Conservation (phyloP, 176 grass and related monocot species). For the Oryza glaberrima region DNA sequence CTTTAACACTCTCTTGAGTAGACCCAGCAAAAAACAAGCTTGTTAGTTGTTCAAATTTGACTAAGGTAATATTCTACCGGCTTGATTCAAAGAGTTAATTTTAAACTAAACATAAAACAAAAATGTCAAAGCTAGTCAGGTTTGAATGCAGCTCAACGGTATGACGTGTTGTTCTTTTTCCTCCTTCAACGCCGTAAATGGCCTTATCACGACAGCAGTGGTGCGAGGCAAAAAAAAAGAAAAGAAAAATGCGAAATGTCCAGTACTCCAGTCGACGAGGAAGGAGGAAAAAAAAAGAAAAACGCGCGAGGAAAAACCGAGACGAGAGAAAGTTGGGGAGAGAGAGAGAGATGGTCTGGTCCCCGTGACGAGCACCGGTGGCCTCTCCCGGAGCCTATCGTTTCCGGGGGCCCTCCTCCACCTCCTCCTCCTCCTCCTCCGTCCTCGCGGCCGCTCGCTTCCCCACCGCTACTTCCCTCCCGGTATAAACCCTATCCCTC, state of each 20-base stretch:
- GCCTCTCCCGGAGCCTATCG: slow-evolving; percentile 51
- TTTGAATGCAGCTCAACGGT: neutral
- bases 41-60: neutral
- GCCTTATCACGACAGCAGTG: neutral
- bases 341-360: slow-evolving; percentile 29
- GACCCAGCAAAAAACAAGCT: neutral
- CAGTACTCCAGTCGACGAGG: too few species aligned
- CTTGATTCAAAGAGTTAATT: neutral
- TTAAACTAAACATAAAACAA: neutral
- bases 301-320: neutral
- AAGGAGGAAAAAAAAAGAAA: neutral
- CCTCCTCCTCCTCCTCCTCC: neutral
- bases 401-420: slow-evolving; percentile 36
- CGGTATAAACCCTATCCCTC: slow-evolving; percentile 62
- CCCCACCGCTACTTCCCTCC: slow-evolving; percentile 54
- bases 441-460: neutral
- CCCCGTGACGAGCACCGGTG: slow-evolving; percentile 52
- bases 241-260: neutral
- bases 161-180: neutral
- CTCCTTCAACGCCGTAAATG: neutral
- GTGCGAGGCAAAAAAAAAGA: neutral
- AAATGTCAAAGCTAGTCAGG: neutral
- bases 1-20: neutral
- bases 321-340: neutral
- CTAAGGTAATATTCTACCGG: neutral